phyloP scores from a whole-genome alignment of 768 basidiomycete species.

The Cyclocybe aegerita region DNA sequence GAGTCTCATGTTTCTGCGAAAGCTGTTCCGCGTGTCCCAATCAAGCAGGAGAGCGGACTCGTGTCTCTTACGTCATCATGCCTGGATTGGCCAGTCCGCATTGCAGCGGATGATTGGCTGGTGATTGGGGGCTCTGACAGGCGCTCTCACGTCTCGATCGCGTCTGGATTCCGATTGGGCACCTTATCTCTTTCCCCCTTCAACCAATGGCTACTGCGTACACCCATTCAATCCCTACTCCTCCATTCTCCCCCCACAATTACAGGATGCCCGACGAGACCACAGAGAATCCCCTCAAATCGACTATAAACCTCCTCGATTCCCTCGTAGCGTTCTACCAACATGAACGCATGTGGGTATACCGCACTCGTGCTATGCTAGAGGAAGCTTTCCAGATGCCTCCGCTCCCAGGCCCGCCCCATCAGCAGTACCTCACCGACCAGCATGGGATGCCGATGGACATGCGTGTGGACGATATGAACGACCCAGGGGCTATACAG shows the following conservation, averaged over 20 bases:
- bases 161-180: constrained; percentile 8
- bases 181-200: constrained; percentile 10
- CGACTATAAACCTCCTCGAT: constrained; percentile 60
- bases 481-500: constrained; percentile 3
- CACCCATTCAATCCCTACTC: constrained; percentile 30
- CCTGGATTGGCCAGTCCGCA: constrained; percentile 20
- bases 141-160: not conserved
- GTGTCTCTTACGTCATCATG: too few relatives aligned
- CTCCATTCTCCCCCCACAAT: constrained; percentile 33
- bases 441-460: not conserved
- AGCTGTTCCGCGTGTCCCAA: not conserved
- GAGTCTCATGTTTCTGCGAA: constrained; percentile 16
- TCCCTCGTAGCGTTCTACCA: constrained; percentile 67
- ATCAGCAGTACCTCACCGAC: not conserved
- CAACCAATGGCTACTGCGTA: constrained; percentile 25
- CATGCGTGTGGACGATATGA: not conserved
- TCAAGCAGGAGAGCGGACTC: not conserved
- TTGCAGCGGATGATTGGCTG: constrained; percentile 3
- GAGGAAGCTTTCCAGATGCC: constrained; percentile 39
- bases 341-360: constrained; percentile 71
- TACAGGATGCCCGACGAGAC: constrained; percentile 20
- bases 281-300: constrained; percentile 34
- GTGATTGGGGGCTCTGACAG: constrained; percentile 1
- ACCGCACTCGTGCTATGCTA: constrained; percentile 60
- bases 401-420: constrained; percentile 1